Evolutionary conservation across 805 yeast genomes (phyloP).

Genomic region (Starmerella ratchasimensis): DNA sequence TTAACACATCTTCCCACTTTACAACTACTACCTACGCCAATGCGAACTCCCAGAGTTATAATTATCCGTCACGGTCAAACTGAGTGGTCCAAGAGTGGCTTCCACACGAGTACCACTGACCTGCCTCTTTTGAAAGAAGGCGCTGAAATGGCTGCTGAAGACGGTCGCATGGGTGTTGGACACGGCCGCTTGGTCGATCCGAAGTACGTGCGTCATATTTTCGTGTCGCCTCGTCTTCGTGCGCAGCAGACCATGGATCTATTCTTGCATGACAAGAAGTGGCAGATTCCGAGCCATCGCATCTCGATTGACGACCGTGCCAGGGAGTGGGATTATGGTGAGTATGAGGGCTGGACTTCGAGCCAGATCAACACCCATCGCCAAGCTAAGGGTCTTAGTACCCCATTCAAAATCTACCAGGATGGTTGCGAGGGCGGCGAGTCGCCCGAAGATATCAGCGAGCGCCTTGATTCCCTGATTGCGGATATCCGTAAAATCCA

Average conservation of each 20-base stretch:
- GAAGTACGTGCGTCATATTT: constrained; percentile 42
- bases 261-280: constrained; percentile 38
- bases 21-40: neutral
- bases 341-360: constrained; percentile 75
- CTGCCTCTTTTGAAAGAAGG: constrained; percentile 67
- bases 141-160: constrained; percentile 54
- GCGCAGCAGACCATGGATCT: constrained; percentile 65
- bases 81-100: constrained; percentile 91
- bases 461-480: constrained; percentile 60
- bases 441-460: constrained; percentile 46
- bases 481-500: constrained; percentile 42
- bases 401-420: constrained; percentile 58
- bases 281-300: constrained; percentile 17
- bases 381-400: constrained; percentile 15
- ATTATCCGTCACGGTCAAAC: constrained; percentile 50
- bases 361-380: constrained; percentile 39
- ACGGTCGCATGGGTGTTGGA: constrained; percentile 61
- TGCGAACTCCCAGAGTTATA: constrained; percentile 28
- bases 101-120: constrained; percentile 79
- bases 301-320: constrained; percentile 39
- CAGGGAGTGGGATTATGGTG: constrained; percentile 95
- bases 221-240: constrained; percentile 69
- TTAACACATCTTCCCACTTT: no score
- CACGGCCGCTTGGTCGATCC: constrained; percentile 50
- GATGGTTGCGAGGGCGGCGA: constrained; percentile 94